Conservation (phyloP, 129 eudicot species). For the Heracleum sosnowskyi region DNA sequence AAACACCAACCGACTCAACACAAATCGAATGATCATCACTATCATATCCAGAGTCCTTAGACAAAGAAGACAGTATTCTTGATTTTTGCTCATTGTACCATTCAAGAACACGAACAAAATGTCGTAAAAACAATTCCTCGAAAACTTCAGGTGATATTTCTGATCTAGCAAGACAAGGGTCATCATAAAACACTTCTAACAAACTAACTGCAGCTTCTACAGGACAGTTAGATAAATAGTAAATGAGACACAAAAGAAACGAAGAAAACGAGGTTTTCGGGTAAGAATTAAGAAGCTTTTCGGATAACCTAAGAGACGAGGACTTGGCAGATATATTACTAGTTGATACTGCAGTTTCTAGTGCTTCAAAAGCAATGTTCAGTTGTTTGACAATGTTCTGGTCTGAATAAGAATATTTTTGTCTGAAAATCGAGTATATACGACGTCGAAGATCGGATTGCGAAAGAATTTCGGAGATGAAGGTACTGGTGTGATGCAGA, state of each 20-base stretch:
- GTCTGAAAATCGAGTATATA: conserved; percentile 36
- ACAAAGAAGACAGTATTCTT: conserved; percentile 37
- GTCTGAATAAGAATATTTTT: conserved; percentile 23
- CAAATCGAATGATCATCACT: conserved; percentile 49
- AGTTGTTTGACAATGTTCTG: conserved; percentile 32
- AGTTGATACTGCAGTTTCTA: conserved; percentile 52
- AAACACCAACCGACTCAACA: conserved; percentile 38
- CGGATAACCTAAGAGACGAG: conserved; percentile 60
- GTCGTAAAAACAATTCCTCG: conserved; percentile 52
- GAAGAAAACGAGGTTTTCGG: conserved; percentile 44
- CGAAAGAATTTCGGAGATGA: conserved; percentile 35
- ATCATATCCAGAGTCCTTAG: conserved; percentile 25
- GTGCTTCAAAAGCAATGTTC: conserved; percentile 39
- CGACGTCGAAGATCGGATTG: conserved; percentile 45
- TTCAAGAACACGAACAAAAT: conserved; percentile 43
- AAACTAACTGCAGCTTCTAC: conserved; percentile 37
- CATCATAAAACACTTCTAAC: conserved; percentile 26
- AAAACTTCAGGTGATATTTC: conserved; percentile 64
- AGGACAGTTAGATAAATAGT: conserved; percentile 28
- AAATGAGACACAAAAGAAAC: conserved; percentile 44
- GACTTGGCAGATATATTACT: conserved; percentile 26
- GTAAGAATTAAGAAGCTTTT: conserved; percentile 42
- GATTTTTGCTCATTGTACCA: conserved; percentile 59
- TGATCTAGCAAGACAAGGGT: conserved; percentile 42
- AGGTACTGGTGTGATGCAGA: conserved; percentile 44